Evolutionary conservation across 2,329 filamentous ascomycete genomes (phyloP).

Genomic region (Lasiodiplodia sp.): DNA sequence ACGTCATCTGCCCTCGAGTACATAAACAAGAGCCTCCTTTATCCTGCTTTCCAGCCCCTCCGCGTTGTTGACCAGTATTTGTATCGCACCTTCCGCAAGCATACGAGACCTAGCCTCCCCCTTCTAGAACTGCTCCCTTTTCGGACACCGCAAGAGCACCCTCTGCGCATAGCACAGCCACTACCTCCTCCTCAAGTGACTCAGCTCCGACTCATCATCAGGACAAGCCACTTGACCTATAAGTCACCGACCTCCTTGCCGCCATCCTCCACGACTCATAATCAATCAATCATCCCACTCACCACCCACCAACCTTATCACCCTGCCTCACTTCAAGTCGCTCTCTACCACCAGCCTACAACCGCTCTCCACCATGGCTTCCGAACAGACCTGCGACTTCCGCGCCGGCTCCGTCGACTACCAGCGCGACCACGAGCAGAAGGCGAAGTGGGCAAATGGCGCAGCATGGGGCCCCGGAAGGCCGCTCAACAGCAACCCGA

Average conservation of each 20-base stretch:
- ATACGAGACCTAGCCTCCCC: neutral
- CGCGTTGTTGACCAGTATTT: neutral
- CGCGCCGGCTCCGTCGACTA: conserved; percentile 61
- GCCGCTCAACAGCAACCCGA: conserved; percentile 43
- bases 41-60: conserved; percentile 2
- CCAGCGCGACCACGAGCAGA: conserved; percentile 58
- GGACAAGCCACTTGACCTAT: conserved; percentile 29
- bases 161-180: conserved; percentile 27
- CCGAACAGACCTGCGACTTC: conserved; percentile 60
- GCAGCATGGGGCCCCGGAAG: conserved; percentile 48
- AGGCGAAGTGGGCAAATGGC: conserved; percentile 60
- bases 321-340: conserved; percentile 32
- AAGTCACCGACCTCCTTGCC: conserved; percentile 20
- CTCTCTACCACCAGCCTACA: conserved; percentile 31
- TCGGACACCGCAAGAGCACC: conserved; percentile 29
- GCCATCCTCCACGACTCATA: conserved; percentile 20
- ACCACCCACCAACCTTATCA: conserved; percentile 29
- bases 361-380: conserved; percentile 49
- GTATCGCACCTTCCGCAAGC: conserved; percentile 16
- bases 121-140: conserved; percentile 21
- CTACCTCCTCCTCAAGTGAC: conserved; percentile 27
- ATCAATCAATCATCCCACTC: conserved; percentile 18
- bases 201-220: conserved; percentile 30
- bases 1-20: conserved; percentile 24
- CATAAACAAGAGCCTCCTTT: conserved; percentile 30